These are phyloP conservation scores for Coemansia sp. DNA, from an alignment of 192 early-diverging fungal genomes.

Conservation along the genomic window DNA sequence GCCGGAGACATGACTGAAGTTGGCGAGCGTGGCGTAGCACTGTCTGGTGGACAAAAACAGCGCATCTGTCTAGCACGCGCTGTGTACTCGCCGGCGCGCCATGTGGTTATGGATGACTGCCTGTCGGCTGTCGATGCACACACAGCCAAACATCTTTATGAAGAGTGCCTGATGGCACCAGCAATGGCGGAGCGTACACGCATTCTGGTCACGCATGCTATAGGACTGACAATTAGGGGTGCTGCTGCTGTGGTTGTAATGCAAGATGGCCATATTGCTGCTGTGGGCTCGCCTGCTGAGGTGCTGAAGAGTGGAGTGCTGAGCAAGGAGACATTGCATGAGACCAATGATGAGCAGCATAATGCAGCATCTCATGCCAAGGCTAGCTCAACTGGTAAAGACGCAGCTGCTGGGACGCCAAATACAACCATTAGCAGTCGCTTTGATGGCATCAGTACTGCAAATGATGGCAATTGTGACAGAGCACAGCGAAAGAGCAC, in stretches of 20 bases:
- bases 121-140: conserved; percentile 96
- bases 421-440: conserved; percentile 12
- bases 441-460: conserved; percentile 23
- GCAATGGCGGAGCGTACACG: conserved; percentile 73
- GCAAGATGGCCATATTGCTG: conserved; percentile 63
- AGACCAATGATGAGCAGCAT: conserved; percentile 31
- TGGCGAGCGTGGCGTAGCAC: conserved; percentile 82
- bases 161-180: conserved; percentile 67
- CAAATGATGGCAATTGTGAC: background rate
- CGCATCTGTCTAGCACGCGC: conserved; percentile 84
- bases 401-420: conserved; percentile 18
- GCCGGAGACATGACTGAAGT: conserved; percentile 91
- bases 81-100: conserved; percentile 68
- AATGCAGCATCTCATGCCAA: conserved; percentile 21
- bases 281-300: conserved; percentile 51
- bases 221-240: conserved; percentile 64
- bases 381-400: conserved; percentile 18
- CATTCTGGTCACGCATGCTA: conserved; percentile 89
- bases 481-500: background rate
- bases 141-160: conserved; percentile 82
- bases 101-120: conserved; percentile 84
- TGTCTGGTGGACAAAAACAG: conserved; percentile 87
- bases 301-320: conserved; percentile 36
- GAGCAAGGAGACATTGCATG: conserved; percentile 33
- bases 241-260: conserved; percentile 59